Conservation (phyloP, 495 filamentous ascomycete genomes). For the Hypomontagnella submonticulosa region DNA sequence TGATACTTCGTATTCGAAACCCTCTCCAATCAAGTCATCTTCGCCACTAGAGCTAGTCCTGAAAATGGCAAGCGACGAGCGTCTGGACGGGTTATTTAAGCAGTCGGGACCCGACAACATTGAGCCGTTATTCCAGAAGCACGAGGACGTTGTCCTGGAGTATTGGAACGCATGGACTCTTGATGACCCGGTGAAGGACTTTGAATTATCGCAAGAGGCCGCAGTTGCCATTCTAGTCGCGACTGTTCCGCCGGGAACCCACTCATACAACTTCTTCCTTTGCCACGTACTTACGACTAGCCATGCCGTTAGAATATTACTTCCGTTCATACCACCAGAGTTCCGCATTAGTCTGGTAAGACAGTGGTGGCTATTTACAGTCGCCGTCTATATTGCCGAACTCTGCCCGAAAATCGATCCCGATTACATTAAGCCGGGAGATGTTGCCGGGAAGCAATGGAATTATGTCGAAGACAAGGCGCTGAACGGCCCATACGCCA, state of each 20-base stretch:
- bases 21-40: constrained; percentile 60
- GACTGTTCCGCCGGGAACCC: constrained; percentile 67
- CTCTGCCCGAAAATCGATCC: constrained; percentile 75
- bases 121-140: constrained; percentile 70
- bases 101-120: constrained; percentile 72
- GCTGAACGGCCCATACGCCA: constrained; percentile 69
- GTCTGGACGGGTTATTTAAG: constrained; percentile 70
- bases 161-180: constrained; percentile 91
- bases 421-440: constrained; percentile 68
- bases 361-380: constrained; percentile 88
- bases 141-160: constrained; percentile 76
- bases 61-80: constrained; percentile 63
- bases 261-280: constrained; percentile 85
- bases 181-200: constrained; percentile 70
- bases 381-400: constrained; percentile 81
- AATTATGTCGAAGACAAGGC: constrained; percentile 75
- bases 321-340: constrained; percentile 79
- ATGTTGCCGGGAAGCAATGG: constrained; percentile 76
- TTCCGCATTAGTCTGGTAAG: constrained; percentile 78
- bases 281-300: constrained; percentile 83
- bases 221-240: constrained; percentile 76
- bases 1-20: constrained; percentile 71
- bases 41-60: constrained; percentile 74
- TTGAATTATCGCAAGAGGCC: constrained; percentile 79
- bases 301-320: constrained; percentile 85